Evolutionary conservation across 106 monocot genomes (phyloP).

Genomic region (Phalaenopsis equestris): DNA sequence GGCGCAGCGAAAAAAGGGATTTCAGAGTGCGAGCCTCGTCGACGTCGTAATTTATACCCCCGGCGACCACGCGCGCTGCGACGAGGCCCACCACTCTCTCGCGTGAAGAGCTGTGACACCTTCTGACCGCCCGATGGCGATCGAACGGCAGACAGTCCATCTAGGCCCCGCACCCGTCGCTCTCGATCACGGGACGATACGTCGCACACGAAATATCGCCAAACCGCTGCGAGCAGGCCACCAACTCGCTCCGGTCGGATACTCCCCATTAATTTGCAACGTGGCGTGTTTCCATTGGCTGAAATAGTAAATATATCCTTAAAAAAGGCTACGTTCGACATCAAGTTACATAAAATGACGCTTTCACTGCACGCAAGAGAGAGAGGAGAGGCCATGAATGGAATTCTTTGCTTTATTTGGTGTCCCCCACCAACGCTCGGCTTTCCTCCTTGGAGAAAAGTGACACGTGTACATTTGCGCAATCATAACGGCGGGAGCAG

Average conservation of each 20-base stretch:
- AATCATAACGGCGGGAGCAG: not conserved
- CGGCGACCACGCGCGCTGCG: not conserved
- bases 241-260: not conserved
- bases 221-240: conserved; percentile 3
- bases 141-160: not conserved
- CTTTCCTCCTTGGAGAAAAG: not conserved
- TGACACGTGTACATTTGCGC: not conserved
- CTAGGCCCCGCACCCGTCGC: not conserved
- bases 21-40: not conserved
- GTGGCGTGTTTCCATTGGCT: not conserved
- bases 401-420: conserved; percentile 2
- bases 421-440: not conserved
- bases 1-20: not conserved
- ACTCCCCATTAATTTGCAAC: not conserved
- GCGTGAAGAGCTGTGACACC: not conserved
- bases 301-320: no score
- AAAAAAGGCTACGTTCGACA: no score
- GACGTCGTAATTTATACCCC: conserved; percentile 3
- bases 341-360: not conserved
- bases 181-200: not conserved
- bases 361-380: conserved; percentile 6
- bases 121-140: not conserved
- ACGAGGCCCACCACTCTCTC: not conserved
- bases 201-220: not conserved
- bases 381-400: not conserved